Conservation (phyloP, 148 eudicot species). For the Pouteria glomerata region DNA sequence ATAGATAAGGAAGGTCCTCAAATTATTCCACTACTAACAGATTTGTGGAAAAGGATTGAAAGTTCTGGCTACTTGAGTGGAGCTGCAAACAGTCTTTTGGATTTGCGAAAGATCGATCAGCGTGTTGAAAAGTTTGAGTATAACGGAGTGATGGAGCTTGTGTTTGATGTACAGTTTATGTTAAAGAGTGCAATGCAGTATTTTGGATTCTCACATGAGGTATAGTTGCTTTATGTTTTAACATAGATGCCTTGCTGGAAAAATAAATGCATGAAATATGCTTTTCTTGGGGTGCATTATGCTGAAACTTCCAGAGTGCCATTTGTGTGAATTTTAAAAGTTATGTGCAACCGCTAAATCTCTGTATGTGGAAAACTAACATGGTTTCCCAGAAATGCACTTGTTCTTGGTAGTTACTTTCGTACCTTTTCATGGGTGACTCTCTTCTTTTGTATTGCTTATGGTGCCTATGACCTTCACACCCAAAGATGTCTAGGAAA, state of each 20-base stretch:
- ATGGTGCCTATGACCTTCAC: neutral
- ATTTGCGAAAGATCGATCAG: constrained; percentile 63
- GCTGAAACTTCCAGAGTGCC: neutral
- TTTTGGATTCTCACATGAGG: constrained; percentile 81
- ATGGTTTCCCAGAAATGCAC: neutral
- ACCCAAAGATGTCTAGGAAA: neutral
- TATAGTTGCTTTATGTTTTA: constrained; percentile 15
- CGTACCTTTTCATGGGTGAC: neutral
- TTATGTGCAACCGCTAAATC: neutral
- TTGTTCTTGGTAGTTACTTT: neutral
- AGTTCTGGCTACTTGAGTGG: constrained; percentile 36
- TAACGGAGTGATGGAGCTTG: constrained; percentile 68
- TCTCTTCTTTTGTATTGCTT: neutral
- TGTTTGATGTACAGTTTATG: constrained; percentile 80
- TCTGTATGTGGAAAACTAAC: neutral
- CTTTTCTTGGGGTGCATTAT: neutral
- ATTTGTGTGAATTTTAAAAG: neutral
- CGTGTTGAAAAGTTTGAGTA: constrained; percentile 69
- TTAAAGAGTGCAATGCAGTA: constrained; percentile 65
- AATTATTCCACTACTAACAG: constrained; percentile 75
- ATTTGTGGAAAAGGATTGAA: constrained; percentile 76
- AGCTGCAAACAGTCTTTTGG: constrained; percentile 47
- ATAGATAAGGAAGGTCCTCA: constrained; percentile 83
- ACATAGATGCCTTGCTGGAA: neutral
- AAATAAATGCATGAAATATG: neutral